Evolutionary conservation across 202 grass and related monocot genomes (phyloP), one percentile per base, ranked within the genome.

Genomic region (Carex arenaria): DNA sequence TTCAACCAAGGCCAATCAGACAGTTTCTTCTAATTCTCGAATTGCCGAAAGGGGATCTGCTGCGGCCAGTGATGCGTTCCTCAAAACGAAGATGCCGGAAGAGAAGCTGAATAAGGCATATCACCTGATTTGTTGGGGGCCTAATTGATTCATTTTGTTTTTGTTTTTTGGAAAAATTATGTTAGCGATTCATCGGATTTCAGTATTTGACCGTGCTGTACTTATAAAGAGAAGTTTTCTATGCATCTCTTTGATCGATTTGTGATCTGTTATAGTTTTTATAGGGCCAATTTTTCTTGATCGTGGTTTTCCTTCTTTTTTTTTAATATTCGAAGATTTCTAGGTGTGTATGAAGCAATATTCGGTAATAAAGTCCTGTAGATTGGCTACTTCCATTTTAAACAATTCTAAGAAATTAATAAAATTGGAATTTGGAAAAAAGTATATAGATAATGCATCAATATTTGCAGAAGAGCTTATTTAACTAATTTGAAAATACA

Each of bases 61-160:
- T 0, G 73, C 51, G 3, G 53, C 73, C 9, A 28, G 53, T 59
- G 73, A 59, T 34, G 73, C 13, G 15, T 3, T 81, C 28, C 42
- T 7, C 4, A 81, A 51, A 65, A 22, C 19, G 4, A 81, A 47
- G 79, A 81, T 45, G 62, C 42, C 51, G 23, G 90, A 81, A 23
- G 93, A 96, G 85, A 96, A 89, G 85, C 62, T 90, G n/a, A 77
- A 79, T 31, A 93, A 88, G 80, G 87, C 88, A 14, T 87, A 92
- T 20, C 87, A 96, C 83, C 57, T 93, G 74, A 86, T 96, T 64
- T 96, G 93, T 65, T 96, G 93, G 93, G 93, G 93, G 0, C 93
- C 93, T 13, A 93, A 93, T 43, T 95, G 19, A 86, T 79, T 20
- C 3, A 31, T 83, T 34, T 70, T 38, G 10, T 3, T 75, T 1